phyloP scores from a whole-genome alignment of 2,329 filamentous ascomycete genomes.

The Sporothrix inflata region DNA sequence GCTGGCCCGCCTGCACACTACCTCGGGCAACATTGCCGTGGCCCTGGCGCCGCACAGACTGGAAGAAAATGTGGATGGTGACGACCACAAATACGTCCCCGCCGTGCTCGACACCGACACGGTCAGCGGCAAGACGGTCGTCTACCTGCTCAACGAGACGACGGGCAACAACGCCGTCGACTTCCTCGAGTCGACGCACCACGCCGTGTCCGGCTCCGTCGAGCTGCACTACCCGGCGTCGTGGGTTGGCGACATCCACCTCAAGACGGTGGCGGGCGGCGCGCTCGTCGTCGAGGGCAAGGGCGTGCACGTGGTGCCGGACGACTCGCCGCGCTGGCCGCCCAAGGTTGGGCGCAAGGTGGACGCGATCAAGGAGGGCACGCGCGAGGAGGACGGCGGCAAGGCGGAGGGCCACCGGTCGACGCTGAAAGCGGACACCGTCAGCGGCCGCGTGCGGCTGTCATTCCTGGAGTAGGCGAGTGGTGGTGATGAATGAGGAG shows the following conservation, averaged over 20 bases:
- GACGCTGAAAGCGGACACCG: slow-evolving; percentile 14
- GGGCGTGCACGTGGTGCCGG: slow-evolving; percentile 47
- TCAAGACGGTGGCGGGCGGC: slow-evolving; percentile 47
- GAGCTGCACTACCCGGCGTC: slow-evolving; percentile 50
- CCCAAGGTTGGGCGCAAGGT: slow-evolving; percentile 11
- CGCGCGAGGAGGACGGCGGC: neutral
- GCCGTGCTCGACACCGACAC: slow-evolving; percentile 46
- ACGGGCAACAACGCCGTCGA: slow-evolving; percentile 40
- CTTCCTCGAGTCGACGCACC: slow-evolving; percentile 48
- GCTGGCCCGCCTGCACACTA: slow-evolving; percentile 43
- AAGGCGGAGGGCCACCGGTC: neutral
- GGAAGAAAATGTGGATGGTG: neutral
- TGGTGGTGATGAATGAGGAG: too few relatives aligned
- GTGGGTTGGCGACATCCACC: slow-evolving; percentile 54
- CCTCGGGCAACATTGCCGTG: slow-evolving; percentile 48
- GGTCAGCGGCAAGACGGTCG: slow-evolving; percentile 48
- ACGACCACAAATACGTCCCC: neutral
- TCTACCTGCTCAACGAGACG: slow-evolving; percentile 42
- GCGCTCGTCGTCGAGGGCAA: slow-evolving; percentile 47
- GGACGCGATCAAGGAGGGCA: slow-evolving; percentile 30
- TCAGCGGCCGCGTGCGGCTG: slow-evolving; percentile 27
- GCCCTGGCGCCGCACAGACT: slow-evolving; percentile 45
- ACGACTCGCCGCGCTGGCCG: slow-evolving; percentile 32
- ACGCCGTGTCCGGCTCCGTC: slow-evolving; percentile 50
- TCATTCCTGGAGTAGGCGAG: slow-evolving; percentile 23